phyloP scores from a whole-genome alignment of 2,329 filamentous ascomycete genomes.

The Epichloe typhina region DNA sequence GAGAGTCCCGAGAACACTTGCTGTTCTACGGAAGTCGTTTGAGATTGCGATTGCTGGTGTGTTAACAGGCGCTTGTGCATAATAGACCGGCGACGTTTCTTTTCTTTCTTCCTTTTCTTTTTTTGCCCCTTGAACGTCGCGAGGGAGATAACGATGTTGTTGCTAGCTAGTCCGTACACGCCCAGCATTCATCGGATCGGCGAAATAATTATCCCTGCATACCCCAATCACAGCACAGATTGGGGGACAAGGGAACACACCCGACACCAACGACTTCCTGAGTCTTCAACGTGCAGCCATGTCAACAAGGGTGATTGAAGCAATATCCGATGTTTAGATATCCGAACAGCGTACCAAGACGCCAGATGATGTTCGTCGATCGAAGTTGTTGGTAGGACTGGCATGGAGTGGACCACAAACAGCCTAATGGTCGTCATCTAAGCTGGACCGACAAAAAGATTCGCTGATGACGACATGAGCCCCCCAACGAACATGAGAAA shows the following conservation, averaged over 20 bases:
- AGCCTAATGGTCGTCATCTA: background rate
- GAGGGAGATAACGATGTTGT: background rate
- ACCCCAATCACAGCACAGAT: background rate
- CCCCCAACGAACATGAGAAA: background rate
- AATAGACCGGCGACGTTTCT: too few relatives aligned
- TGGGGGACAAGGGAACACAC: too few relatives aligned
- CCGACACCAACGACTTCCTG: background rate
- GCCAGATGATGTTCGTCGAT: background rate
- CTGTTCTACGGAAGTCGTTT: background rate
- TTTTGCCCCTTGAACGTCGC: too few relatives aligned
- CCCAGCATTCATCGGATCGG: background rate
- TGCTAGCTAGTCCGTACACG: background rate
- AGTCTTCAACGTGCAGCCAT: background rate
- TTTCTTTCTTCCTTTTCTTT: too few relatives aligned
- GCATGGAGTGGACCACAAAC: background rate
- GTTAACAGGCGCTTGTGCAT: too few relatives aligned
- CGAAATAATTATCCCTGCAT: background rate
- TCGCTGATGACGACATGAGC: background rate
- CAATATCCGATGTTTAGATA: background rate
- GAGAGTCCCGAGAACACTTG: background rate
- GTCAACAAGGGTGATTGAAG: background rate
- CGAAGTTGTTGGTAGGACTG: background rate
- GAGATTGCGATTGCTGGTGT: background rate
- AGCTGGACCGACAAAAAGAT: background rate
- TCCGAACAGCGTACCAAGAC: background rate